Conservation (phyloP, 768 basidiomycete genomes). For the Stropharia rugosoannulata region DNA sequence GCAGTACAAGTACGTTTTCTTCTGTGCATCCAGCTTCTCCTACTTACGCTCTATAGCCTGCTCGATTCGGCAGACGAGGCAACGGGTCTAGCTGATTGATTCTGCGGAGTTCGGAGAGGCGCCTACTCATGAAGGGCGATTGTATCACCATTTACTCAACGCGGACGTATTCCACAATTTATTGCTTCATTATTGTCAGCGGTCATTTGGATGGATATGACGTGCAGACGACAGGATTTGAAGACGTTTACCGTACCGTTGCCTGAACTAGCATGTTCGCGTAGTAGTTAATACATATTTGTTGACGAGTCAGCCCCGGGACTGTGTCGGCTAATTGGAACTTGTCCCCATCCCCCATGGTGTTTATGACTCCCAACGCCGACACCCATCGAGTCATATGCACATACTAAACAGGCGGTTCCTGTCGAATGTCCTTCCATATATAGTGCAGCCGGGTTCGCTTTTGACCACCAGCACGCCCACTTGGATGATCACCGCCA, state of each 20-base stretch:
- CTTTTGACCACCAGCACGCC: background rate
- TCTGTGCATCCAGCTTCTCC: background rate
- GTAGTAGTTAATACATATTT: too few species aligned
- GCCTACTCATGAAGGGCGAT: background rate
- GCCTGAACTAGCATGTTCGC: too few species aligned
- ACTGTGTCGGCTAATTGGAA: too few species aligned
- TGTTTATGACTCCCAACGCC: too few species aligned
- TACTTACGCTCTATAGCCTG: constrained; percentile 19
- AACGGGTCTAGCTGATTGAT: constrained; percentile 2
- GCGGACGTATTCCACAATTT: too few species aligned
- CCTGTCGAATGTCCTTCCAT: background rate
- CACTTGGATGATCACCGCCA: background rate
- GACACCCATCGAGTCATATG: too few species aligned
- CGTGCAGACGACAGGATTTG: too few species aligned
- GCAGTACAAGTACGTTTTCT: constrained; percentile 68
- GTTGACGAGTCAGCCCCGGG: too few species aligned
- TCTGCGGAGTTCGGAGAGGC: background rate
- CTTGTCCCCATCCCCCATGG: too few species aligned
- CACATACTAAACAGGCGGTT: background rate
- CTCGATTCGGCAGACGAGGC: constrained; percentile 32
- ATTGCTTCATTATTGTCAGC: too few species aligned
- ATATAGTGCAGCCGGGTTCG: background rate
- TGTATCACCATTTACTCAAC: background rate
- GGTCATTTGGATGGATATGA: too few species aligned
- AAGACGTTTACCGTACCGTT: too few species aligned